These are phyloP conservation scores for Purpureocillium lavendulum DNA, from an alignment of 2,329 filamentous ascomycete species.

Conservation along the genomic window DNA sequence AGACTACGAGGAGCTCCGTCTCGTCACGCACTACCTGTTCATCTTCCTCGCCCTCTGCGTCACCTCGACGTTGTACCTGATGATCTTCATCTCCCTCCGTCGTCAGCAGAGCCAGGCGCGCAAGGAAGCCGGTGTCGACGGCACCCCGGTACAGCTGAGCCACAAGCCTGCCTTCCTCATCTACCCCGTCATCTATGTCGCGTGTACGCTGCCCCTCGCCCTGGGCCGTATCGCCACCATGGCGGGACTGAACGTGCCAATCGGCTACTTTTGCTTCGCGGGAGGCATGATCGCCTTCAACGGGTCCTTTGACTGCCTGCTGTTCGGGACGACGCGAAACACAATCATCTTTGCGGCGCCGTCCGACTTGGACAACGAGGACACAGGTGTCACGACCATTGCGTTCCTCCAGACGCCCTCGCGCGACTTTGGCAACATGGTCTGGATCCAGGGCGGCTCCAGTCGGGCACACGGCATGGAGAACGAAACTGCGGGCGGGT, in stretches of 20 bases:
- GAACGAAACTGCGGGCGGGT: slow-evolving; percentile 12
- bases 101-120: slow-evolving; percentile 8
- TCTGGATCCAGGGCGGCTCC: slow-evolving; percentile 25
- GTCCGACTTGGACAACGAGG: slow-evolving; percentile 27
- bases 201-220: slow-evolving; percentile 61
- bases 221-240: slow-evolving; percentile 56
- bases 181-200: slow-evolving; percentile 60
- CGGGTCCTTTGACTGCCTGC: slow-evolving; percentile 44
- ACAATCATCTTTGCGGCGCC: slow-evolving; percentile 39
- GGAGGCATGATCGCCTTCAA: slow-evolving; percentile 50
- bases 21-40: slow-evolving; percentile 58
- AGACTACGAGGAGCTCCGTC: slow-evolving; percentile 42
- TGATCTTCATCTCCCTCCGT: slow-evolving; percentile 31
- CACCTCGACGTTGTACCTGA: slow-evolving; percentile 29
- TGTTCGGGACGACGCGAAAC: slow-evolving; percentile 44
- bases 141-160: slow-evolving; percentile 9
- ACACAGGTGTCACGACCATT: slow-evolving; percentile 44
- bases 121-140: background rate
- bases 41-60: slow-evolving; percentile 38
- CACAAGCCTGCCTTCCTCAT: slow-evolving; percentile 50
- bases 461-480: slow-evolving; percentile 1
- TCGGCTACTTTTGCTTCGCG: slow-evolving; percentile 49
- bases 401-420: slow-evolving; percentile 36
- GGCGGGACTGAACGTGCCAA: slow-evolving; percentile 40
- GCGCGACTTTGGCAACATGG: slow-evolving; percentile 32